These are phyloP conservation scores for Blastocladiella britannica DNA, from an alignment of 192 early-diverging fungal species.

Conservation along the genomic window DNA sequence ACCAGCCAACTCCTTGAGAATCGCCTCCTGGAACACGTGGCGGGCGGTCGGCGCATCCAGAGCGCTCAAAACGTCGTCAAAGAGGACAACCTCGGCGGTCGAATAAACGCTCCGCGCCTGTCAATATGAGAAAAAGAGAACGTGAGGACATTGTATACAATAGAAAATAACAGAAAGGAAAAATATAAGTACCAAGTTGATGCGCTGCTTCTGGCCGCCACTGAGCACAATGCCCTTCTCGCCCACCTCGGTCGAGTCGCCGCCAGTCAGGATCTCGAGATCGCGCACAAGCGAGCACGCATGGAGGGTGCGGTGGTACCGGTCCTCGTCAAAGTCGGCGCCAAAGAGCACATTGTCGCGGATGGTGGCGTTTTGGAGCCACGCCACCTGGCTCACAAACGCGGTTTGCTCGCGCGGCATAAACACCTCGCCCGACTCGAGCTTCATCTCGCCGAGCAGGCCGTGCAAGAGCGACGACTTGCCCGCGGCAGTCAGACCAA, in stretches of 20 bases:
- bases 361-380: conserved; percentile 36
- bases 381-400: conserved; percentile 22
- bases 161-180: too few relatives aligned
- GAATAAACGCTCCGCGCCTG: not conserved
- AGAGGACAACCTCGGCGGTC: not conserved
- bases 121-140: too few relatives aligned
- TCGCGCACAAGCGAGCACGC: conserved; percentile 54
- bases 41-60: conserved; percentile 87
- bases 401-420: conserved; percentile 9
- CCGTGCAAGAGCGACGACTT: conserved; percentile 65
- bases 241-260: conserved; percentile 48
- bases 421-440: conserved; percentile 12
- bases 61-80: conserved; percentile 16
- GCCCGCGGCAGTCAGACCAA: conserved; percentile 72
- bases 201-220: conserved; percentile 55
- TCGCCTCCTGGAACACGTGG: conserved; percentile 48
- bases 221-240: conserved; percentile 41
- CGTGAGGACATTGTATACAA: too few relatives aligned
- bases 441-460: conserved; percentile 62
- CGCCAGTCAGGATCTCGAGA: conserved; percentile 32
- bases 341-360: conserved; percentile 59
- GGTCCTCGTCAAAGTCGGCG: conserved; percentile 26
- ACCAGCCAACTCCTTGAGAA: conserved; percentile 34
- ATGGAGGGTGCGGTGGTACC: conserved; percentile 41
- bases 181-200: too few relatives aligned